Percentiles rank a stretch among this genome's conserved stretches.
phyloP scores from a whole-genome alignment of 768 basidiomycete species.

The Leccinum broughii region DNA sequence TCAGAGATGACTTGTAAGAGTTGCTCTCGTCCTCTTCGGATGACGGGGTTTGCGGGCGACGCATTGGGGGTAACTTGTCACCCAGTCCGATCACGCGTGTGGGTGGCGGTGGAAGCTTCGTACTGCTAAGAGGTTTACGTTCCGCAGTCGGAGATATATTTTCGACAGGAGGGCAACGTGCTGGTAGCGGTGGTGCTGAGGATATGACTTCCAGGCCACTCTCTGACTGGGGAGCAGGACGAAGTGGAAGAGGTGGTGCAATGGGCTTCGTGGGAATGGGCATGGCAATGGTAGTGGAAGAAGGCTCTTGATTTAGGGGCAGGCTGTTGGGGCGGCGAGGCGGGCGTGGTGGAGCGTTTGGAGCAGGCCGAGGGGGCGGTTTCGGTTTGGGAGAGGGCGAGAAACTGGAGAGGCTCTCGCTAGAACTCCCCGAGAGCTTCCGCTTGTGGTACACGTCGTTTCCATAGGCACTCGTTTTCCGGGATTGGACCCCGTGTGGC shows the following conservation, averaged over 20 bases:
- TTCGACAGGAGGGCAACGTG: constrained; percentile 33
- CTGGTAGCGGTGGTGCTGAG: constrained; percentile 36
- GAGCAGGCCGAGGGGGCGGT: constrained; percentile 24
- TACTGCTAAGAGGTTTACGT: constrained; percentile 28
- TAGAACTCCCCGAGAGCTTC: constrained; percentile 25
- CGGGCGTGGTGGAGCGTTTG: constrained; percentile 22
- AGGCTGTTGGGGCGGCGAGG: constrained; percentile 17
- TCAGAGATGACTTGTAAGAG: no score
- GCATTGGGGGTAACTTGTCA: constrained; percentile 66
- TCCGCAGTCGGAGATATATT: constrained; percentile 23
- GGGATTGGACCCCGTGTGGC: constrained; percentile 7
- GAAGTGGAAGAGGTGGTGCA: constrained; percentile 45
- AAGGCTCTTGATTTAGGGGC: neutral
- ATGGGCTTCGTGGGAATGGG: constrained; percentile 21
- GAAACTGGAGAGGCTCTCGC: constrained; percentile 15
- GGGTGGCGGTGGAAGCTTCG: constrained; percentile 67
- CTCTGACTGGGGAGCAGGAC: constrained; percentile 18
- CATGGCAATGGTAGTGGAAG: neutral
- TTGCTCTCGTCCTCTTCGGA: constrained; percentile 45
- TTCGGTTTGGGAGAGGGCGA: constrained; percentile 19
- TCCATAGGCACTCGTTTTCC: neutral
- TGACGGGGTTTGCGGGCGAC: constrained; percentile 44
- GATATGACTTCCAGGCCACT: neutral
- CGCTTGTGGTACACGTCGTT: constrained; percentile 11
- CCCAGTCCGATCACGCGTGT: constrained; percentile 70